Conservation (phyloP, 257 asterid species). For the Gardenia jasminoides region DNA sequence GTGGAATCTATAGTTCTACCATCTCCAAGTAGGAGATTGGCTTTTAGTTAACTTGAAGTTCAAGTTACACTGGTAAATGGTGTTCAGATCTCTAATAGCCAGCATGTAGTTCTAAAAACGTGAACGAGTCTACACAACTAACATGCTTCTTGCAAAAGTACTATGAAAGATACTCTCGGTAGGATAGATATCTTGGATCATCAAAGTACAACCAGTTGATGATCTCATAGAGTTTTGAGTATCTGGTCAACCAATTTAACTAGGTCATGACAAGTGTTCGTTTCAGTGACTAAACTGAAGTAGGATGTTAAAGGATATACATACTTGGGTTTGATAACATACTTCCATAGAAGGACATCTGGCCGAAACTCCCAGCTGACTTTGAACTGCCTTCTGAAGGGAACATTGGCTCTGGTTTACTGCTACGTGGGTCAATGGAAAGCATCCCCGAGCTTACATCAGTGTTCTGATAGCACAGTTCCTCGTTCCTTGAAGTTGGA, state of each 20-base stretch:
- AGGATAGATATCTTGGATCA: background rate
- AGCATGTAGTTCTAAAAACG: no score
- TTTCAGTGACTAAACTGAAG: background rate
- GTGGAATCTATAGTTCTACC: background rate
- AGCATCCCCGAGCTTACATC: constrained; percentile 42
- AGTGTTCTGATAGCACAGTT: constrained; percentile 61
- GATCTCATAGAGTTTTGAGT: background rate
- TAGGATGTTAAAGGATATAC: constrained; percentile 18
- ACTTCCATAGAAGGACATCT: constrained; percentile 68
- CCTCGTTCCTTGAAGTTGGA: constrained; percentile 49
- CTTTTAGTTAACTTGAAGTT: background rate
- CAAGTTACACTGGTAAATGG: background rate
- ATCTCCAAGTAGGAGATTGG: constrained; percentile 6
- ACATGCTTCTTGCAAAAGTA: background rate
- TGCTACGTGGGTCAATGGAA: constrained; percentile 46
- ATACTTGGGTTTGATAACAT: constrained; percentile 59
- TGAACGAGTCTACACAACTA: background rate
- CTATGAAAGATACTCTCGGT: background rate
- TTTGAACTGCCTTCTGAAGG: constrained; percentile 66
- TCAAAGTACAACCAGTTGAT: background rate
- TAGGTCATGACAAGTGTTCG: background rate
- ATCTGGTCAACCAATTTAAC: background rate
- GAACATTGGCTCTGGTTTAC: constrained; percentile 65
- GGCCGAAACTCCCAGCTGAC: constrained; percentile 54
- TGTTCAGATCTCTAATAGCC: background rate